Percentiles rank a stretch among this genome's conserved stretches.
phyloP scores from a whole-genome alignment of 768 basidiomycete species.

The Mrakia blollopis region DNA sequence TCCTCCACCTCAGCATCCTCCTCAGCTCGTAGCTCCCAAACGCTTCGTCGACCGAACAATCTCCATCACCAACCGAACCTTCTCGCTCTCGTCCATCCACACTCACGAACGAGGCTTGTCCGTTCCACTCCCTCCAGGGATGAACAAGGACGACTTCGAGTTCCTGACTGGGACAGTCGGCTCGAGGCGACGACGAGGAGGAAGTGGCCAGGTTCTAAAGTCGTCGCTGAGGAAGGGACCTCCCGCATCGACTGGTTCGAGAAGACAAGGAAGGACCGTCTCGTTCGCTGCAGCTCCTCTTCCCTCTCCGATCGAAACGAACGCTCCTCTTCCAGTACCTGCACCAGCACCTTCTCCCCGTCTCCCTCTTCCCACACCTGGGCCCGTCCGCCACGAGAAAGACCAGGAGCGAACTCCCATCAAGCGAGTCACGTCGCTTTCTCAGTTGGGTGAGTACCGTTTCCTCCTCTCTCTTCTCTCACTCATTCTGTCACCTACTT shows the following conservation, averaged over 20 bases:
- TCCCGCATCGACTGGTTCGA: background rate
- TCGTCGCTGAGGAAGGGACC: background rate
- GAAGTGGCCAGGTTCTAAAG: background rate
- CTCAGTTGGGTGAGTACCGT: background rate
- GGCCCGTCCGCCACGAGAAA: background rate
- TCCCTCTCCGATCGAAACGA: background rate
- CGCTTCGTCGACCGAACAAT: background rate
- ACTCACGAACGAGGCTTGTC: background rate
- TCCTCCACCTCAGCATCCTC: background rate
- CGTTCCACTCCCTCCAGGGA: background rate
- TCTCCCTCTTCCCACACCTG: background rate
- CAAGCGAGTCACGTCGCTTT: background rate
- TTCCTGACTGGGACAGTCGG: background rate
- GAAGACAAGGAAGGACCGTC: background rate
- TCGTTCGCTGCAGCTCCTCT: background rate
- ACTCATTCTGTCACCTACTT: background rate
- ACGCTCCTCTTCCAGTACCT: background rate
- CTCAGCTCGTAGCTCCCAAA: background rate
- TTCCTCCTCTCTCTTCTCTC: background rate
- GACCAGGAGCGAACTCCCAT: background rate
- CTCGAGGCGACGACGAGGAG: background rate
- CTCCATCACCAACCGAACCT: slow-evolving; percentile 3
- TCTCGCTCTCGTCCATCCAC: background rate
- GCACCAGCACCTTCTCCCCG: background rate
- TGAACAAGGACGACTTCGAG: background rate